Evolutionary conservation across 2,329 filamentous ascomycete genomes (phyloP).

Genomic region (Trichoderma semiorbis): DNA sequence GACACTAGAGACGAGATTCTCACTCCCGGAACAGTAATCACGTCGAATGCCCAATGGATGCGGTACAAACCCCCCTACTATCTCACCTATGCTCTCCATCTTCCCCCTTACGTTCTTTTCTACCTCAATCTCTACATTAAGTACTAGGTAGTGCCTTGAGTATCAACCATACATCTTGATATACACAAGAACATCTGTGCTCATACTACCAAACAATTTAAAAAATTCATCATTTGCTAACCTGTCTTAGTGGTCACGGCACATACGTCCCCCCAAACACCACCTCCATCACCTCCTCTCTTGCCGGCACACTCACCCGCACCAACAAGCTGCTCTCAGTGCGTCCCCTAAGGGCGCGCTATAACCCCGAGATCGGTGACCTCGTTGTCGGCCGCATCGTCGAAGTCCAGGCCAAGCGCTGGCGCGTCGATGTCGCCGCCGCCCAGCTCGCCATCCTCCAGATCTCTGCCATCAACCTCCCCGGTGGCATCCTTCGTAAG

Average conservation of each 20-base stretch:
- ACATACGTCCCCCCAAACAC: slow-evolving; percentile 68
- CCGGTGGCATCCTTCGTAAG: slow-evolving; percentile 85
- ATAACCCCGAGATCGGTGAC: slow-evolving; percentile 94
- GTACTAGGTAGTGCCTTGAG: neutral
- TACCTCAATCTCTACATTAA: neutral
- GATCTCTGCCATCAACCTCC: slow-evolving; percentile 87
- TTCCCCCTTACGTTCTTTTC: neutral
- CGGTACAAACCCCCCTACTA: slow-evolving; percentile 42
- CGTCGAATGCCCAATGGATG: slow-evolving; percentile 96
- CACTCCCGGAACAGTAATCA: slow-evolving; percentile 85
- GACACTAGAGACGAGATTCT: slow-evolving; percentile 55
- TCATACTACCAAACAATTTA: neutral
- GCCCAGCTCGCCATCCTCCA: slow-evolving; percentile 81
- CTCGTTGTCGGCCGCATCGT: slow-evolving; percentile 90
- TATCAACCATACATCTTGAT: neutral
- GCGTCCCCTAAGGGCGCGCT: slow-evolving; percentile 83
- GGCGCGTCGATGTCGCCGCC: slow-evolving; percentile 92
- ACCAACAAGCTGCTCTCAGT: slow-evolving; percentile 97
- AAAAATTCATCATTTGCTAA: slow-evolving; percentile 17
- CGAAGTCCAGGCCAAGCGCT: slow-evolving; percentile 88
- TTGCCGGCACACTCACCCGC: slow-evolving; percentile 84
- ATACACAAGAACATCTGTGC: neutral
- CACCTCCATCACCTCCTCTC: slow-evolving; percentile 77
- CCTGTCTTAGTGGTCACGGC: slow-evolving; percentile 71
- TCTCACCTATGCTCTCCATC: neutral